phyloP scores from a whole-genome alignment of 768 basidiomycete genomes.

The Tylopilus balloui region DNA sequence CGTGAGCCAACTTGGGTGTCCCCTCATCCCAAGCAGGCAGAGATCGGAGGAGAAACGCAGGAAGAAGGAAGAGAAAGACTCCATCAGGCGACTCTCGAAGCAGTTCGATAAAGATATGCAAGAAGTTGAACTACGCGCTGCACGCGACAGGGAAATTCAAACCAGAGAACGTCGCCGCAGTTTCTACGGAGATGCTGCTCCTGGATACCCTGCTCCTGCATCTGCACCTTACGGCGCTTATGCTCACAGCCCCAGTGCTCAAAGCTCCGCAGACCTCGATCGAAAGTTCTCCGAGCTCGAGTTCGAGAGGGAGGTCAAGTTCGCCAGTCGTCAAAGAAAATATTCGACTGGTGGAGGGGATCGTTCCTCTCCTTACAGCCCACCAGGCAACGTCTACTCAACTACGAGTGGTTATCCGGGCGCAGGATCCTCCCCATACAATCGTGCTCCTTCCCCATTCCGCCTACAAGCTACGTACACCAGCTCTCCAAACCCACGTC shows the following conservation, averaged over 20 bases:
- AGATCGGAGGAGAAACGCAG: slow-evolving; percentile 47
- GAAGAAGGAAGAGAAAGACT: slow-evolving; percentile 46
- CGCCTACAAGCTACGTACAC: slow-evolving; percentile 30
- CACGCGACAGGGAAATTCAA: slow-evolving; percentile 54
- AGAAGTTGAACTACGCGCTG: slow-evolving; percentile 52
- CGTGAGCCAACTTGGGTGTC: neutral
- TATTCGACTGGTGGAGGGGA: slow-evolving; percentile 42
- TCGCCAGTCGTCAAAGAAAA: slow-evolving; percentile 38
- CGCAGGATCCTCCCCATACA: slow-evolving; percentile 21
- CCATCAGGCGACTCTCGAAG: slow-evolving; percentile 36
- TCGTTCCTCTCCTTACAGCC: slow-evolving; percentile 21
- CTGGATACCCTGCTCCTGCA: slow-evolving; percentile 25
- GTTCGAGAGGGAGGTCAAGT: slow-evolving; percentile 29
- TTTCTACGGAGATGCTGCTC: slow-evolving; percentile 38
- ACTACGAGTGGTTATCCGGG: slow-evolving; percentile 29
- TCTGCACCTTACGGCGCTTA: slow-evolving; percentile 23
- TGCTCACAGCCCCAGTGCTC: slow-evolving; percentile 21
- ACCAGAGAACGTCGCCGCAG: slow-evolving; percentile 51
- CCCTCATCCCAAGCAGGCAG: slow-evolving; percentile 38
- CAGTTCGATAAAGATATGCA: slow-evolving; percentile 41
- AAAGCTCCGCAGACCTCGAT: slow-evolving; percentile 33
- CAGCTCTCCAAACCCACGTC: slow-evolving; percentile 46
- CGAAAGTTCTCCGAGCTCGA: slow-evolving; percentile 35
- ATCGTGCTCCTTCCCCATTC: slow-evolving; percentile 35
- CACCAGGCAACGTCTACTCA: slow-evolving; percentile 17